These are phyloP conservation scores for Cercospora sp. DNA, from an alignment of 2,329 filamentous ascomycete species.

Conservation along the genomic window DNA sequence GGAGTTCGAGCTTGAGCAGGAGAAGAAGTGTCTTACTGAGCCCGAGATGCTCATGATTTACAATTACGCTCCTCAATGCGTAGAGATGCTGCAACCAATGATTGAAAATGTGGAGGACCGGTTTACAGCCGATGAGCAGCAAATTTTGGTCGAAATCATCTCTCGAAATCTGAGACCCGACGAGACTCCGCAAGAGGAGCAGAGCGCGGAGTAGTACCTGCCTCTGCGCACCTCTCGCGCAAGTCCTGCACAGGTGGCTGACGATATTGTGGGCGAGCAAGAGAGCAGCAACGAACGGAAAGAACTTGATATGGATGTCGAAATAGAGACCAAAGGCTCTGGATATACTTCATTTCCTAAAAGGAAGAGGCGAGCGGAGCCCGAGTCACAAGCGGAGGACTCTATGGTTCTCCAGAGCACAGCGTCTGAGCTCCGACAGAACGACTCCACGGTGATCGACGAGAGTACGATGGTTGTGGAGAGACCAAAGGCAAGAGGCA, in stretches of 20 bases:
- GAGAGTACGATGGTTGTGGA: background rate
- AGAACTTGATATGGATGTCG: background rate
- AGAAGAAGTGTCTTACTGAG: conserved; percentile 38
- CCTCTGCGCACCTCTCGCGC: conserved; percentile 6
- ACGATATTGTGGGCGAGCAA: background rate
- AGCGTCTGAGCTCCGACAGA: background rate
- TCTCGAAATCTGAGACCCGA: conserved; percentile 20
- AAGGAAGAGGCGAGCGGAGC: background rate
- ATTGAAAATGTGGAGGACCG: conserved; percentile 39
- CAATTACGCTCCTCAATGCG: conserved; percentile 37
- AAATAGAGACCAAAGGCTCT: background rate
- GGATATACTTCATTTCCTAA: background rate
- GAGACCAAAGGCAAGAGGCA: background rate
- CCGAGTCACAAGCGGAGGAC: background rate
- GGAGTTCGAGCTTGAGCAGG: conserved; percentile 34
- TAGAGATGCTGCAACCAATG: conserved; percentile 40
- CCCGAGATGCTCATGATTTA: conserved; percentile 39
- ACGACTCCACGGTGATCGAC: background rate
- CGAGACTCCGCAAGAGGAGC: conserved; percentile 13
- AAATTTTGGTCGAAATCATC: conserved; percentile 35
- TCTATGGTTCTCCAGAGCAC: background rate
- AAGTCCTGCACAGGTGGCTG: background rate
- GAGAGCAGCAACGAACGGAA: background rate
- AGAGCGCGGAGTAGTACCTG: conserved; percentile 16
- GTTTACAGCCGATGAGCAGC: conserved; percentile 37